Percentiles rank a stretch among this genome's conserved stretches.
These are phyloP conservation scores for Lactarius tabidus DNA, from an alignment of 768 basidiomycete species.

Conservation along the genomic window DNA sequence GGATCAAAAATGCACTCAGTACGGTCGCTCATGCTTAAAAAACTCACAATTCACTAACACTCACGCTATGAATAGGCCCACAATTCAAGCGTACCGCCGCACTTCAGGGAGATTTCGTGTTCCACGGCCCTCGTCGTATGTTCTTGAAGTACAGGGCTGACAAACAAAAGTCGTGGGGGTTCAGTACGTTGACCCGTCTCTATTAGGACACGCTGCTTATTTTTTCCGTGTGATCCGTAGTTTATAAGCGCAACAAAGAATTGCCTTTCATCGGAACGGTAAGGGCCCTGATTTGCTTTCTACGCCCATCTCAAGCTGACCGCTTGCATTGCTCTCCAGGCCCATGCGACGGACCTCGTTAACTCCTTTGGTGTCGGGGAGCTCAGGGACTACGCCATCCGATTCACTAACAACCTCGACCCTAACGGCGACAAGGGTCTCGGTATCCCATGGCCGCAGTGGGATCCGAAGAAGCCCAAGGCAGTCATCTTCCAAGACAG, in stretches of 20 bases:
- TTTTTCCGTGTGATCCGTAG: background rate
- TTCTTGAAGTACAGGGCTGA: slow-evolving; percentile 12
- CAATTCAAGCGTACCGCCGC: slow-evolving; percentile 25
- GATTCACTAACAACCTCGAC: slow-evolving; percentile 21
- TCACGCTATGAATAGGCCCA: slow-evolving; percentile 1
- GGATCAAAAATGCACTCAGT: slow-evolving; percentile 29
- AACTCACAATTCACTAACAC: background rate
- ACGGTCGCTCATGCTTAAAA: slow-evolving; percentile 13
- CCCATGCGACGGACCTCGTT: slow-evolving; percentile 14
- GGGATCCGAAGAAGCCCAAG: slow-evolving; percentile 13
- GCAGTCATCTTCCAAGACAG: slow-evolving; percentile 19
- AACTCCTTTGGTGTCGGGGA: slow-evolving; percentile 15
- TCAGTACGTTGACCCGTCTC: slow-evolving; percentile 7
- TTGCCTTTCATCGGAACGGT: slow-evolving; percentile 23
- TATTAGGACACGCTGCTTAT: no score
- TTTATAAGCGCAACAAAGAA: slow-evolving; percentile 21
- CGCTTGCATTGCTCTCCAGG: background rate
- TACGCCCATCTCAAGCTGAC: background rate
- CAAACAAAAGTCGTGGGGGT: slow-evolving; percentile 21
- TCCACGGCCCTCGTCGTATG: slow-evolving; percentile 25
- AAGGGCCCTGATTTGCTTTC: background rate
- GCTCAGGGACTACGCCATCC: slow-evolving; percentile 22
- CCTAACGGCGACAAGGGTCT: slow-evolving; percentile 18
- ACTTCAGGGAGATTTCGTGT: slow-evolving; percentile 23
- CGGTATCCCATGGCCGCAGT: slow-evolving; percentile 21